phyloP scores from a whole-genome alignment of 208 protist genomes.

The Crithidia sp. region DNA sequence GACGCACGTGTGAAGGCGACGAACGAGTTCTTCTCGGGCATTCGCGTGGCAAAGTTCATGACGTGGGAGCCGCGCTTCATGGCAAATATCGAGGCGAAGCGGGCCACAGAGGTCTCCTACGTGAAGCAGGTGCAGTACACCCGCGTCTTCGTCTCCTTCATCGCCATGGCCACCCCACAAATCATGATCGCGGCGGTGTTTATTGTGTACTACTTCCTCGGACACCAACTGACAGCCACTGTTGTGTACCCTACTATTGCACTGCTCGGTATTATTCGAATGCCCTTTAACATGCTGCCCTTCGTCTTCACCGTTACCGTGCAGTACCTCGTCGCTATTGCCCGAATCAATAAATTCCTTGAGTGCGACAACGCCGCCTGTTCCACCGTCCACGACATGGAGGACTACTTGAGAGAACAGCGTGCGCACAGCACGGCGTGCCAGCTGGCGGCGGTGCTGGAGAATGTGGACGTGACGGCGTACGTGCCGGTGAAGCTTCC shows the following conservation, averaged over 20 bases:
- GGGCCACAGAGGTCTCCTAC: constrained; percentile 54
- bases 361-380: constrained; percentile 37
- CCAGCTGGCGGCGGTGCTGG: constrained; percentile 32
- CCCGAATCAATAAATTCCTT: constrained; percentile 69
- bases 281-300: constrained; percentile 92
- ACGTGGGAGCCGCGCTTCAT: constrained; percentile 83
- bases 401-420: constrained; percentile 17
- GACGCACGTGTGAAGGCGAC: constrained; percentile 85
- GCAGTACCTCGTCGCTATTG: constrained; percentile 78
- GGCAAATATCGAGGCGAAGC: constrained; percentile 37
- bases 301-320: constrained; percentile 58
- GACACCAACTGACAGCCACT: constrained; percentile 66
- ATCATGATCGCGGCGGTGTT: constrained; percentile 66
- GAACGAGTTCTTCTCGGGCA: constrained; percentile 89
- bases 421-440: constrained; percentile 22
- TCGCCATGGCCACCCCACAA: constrained; percentile 71
- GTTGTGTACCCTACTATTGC: constrained; percentile 90
- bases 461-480: constrained; percentile 28
- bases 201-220: constrained; percentile 50
- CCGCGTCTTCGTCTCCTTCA: constrained; percentile 43
- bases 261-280: constrained; percentile 88
- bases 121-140: constrained; percentile 40
- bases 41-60: constrained; percentile 93
- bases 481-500: constrained; percentile 59
- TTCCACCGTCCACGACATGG: constrained; percentile 26